Base-by-base conservation (phyloP, 495 filamentous ascomycete species). In the Aspergillus haitiensis region DNA sequence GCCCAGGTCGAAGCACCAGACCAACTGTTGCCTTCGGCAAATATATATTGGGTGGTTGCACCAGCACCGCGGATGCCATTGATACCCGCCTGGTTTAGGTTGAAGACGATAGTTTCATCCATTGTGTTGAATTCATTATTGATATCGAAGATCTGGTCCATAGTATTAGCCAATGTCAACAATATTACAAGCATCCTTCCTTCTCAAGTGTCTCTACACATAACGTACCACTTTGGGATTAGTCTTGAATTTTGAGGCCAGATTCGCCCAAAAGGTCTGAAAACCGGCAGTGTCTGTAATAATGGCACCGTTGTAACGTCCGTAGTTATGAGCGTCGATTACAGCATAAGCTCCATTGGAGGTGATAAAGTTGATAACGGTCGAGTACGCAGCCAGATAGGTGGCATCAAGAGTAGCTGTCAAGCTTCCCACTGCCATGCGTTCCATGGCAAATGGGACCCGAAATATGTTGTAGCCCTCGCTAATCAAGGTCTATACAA, bases 101-200 rank as follows among this genome's bases (percentile, higher is more conserved):
- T 70, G 49, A 86, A 75, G 44, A 90, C 87, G 12, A 88, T 83
- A 18, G 67, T 72, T 71, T 89, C 85, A 64, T 86, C 83, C 81
- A 89, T 88, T 72, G 84, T 84, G 71, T 90, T 80, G 75, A 83
- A 90, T 72, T 90, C 88, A 72, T 91, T 91, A 81, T 90, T 88
- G 77, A 76, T 79, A 64, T 40, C 10, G 11, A 40, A 9, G 37
- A 40, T 9, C 15, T 15, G 10, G 1, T 2, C 5, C 15, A 18
- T 47, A 5, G 27, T 8, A 21, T 15, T 9, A 21, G n/a, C 15
- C 4, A 47, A 16, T n/a, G 13, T 27, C 1, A 27, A 1, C 1
- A 27, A 1, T 1, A 27, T 83, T 27, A 27, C 21, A 27, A 27
- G 77, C 56, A 42, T 58, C 55, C 53, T 57, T 58, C 55, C 53